Base-by-base conservation (phyloP, 2,329 filamentous ascomycete genomes). In the Pseudogymnoascus sp. region DNA sequence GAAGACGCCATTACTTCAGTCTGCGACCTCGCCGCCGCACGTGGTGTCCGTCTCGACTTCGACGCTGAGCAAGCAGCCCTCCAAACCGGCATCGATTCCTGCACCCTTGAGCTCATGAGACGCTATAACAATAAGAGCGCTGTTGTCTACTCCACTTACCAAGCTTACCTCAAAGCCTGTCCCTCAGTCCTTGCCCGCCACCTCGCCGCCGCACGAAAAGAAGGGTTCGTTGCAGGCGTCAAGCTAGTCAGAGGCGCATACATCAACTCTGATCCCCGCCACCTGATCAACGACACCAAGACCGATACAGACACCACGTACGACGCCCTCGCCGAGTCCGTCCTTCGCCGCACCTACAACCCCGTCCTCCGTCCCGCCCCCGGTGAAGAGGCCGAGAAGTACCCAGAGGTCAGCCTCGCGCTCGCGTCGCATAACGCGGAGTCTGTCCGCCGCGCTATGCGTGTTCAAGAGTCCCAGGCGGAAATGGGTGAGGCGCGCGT, bases 11-110 rank as follows among this genome's bases (percentile, higher is more conserved):
- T 96, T 66, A 83, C 90, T 67, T 79, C 84, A 59, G 87, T 95
- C 67, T 95, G 91, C 75, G 78, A 86, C 56, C 82, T 89, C 14
- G 91, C 91, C 0, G 80, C 84, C 1, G 77, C 83, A 38, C 85
- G 87, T 61, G 84, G 87, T 21, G 84, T 96, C 2, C 82, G 84
- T 2, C 80, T 97, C 1, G 83, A 96, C 1, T 91, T 96, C 66
- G 91, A 95, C 66, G 92, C 91, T 1, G 92, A 97, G 75, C 91
- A 96, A 74, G 86, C 87, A 63, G 82, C 84, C 62, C 82, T 94
- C 31, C 90, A 96, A 75, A 78, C 82, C 5, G 91, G 91, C 6
- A 93, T 95, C 65, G 88, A 94, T 72, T 82, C 84, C 68, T 93
- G 91, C 88, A 90, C 87, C 4, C 75, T 94, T 59, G 77, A 82